Conservation (phyloP, 2,329 filamentous ascomycete species). For the Hymenoscyphus repandus region DNA sequence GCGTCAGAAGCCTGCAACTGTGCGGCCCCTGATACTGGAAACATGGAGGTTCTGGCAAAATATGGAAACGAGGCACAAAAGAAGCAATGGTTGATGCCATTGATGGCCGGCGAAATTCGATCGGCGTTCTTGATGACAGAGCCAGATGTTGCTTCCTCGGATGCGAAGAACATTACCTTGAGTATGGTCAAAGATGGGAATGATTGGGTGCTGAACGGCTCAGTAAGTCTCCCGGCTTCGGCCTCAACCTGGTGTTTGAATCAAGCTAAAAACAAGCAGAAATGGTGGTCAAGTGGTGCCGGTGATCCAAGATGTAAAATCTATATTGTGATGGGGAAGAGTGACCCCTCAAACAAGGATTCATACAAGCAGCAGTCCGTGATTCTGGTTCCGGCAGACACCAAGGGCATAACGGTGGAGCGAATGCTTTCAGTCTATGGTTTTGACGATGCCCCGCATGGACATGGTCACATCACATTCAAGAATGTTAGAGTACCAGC, state of each 20-base stretch:
- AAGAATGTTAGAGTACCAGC: conserved; percentile 83
- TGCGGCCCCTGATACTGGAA: conserved; percentile 85
- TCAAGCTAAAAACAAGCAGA: conserved; percentile 45
- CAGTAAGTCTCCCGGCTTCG: conserved; percentile 43
- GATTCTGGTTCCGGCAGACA: conserved; percentile 74
- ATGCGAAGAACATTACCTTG: conserved; percentile 90
- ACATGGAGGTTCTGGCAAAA: conserved; percentile 93
- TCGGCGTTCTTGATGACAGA: conserved; percentile 95
- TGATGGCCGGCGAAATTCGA: conserved; percentile 79
- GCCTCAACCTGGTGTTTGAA: not conserved
- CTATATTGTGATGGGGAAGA: conserved; percentile 97
- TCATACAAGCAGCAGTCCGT: conserved; percentile 91
- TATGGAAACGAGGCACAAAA: conserved; percentile 86
- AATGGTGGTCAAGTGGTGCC: conserved; percentile 99
- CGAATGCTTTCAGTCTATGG: conserved; percentile 93
- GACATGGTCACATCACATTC: conserved; percentile 90
- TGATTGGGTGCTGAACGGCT: conserved; percentile 86
- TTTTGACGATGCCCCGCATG: conserved; percentile 97
- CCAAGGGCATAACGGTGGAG: conserved; percentile 84
- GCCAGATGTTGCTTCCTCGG: conserved; percentile 79
- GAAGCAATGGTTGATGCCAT: conserved; percentile 71
- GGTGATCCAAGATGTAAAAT: conserved; percentile 88
- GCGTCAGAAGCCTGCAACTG: conserved; percentile 89
- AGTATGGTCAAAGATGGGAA: conserved; percentile 77
- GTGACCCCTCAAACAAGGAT: conserved; percentile 67